These are phyloP conservation scores for Leccinum uliginosum DNA, from an alignment of 768 basidiomycete species.

Conservation along the genomic window DNA sequence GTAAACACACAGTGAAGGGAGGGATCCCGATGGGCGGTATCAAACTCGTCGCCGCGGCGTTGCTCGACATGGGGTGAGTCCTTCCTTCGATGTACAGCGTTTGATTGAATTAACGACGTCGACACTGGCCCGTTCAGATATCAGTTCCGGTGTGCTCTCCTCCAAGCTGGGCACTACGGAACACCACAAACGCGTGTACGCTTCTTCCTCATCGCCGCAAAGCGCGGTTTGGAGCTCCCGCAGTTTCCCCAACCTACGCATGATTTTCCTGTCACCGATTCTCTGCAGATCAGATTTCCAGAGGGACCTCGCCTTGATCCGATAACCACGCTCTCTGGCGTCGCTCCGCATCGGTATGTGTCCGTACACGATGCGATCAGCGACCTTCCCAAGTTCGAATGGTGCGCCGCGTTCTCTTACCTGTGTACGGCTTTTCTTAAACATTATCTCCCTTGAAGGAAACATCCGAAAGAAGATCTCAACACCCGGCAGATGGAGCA, in stretches of 20 bases:
- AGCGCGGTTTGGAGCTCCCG: conserved; percentile 34
- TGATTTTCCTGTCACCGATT: conserved; percentile 36
- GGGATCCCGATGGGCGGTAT: conserved; percentile 72
- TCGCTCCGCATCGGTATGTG: conserved; percentile 53
- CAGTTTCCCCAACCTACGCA: conserved; percentile 42
- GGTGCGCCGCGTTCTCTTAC: conserved; percentile 38
- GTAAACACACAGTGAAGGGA: conserved; percentile 47
- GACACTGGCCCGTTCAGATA: conserved; percentile 29
- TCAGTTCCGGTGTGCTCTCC: conserved; percentile 38
- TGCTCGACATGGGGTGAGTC: conserved; percentile 63
- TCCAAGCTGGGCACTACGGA: conserved; percentile 48
- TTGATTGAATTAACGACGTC: background rate
- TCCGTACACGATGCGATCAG: conserved; percentile 69
- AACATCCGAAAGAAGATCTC: conserved; percentile 15
- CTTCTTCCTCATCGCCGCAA: conserved; percentile 46
- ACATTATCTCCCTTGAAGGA: conserved; percentile 10
- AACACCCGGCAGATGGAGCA: conserved; percentile 14
- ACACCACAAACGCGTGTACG: conserved; percentile 43
- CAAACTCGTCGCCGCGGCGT: conserved; percentile 57
- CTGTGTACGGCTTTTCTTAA: background rate
- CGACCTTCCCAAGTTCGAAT: conserved; percentile 71
- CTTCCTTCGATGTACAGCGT: background rate
- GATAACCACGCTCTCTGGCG: conserved; percentile 44
- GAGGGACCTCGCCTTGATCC: conserved; percentile 37
- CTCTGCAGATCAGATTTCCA: conserved; percentile 49